A percentile compares a stretch with the other conserved stretches of the same genome.
Conservation (phyloP, 768 basidiomycete genomes). For the Trichaptum fuscoviolaceum region DNA sequence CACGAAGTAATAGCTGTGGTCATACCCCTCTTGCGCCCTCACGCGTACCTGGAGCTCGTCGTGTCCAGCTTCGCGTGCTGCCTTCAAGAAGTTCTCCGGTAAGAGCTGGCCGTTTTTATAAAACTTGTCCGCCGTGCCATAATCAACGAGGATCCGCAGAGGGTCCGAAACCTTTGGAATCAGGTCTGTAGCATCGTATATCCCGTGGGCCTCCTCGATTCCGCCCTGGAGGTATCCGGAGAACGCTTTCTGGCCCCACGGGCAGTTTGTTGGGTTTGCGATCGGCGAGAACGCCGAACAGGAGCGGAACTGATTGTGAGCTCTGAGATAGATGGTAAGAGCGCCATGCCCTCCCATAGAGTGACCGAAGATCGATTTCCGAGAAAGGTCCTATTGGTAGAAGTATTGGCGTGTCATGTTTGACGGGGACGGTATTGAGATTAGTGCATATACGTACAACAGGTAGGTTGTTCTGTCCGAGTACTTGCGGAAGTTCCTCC, state of each 20-base stretch:
- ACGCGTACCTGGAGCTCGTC: constrained; percentile 74
- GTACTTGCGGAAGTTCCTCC: constrained; percentile 74
- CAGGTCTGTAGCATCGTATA: constrained; percentile 84
- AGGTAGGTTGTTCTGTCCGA: constrained; percentile 69
- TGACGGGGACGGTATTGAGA: neutral
- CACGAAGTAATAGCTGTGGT: constrained; percentile 89
- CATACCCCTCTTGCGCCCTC: constrained; percentile 76
- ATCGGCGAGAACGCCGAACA: constrained; percentile 87
- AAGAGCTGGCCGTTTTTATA: constrained; percentile 82
- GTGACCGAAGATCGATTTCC: constrained; percentile 91
- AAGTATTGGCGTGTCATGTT: neutral
- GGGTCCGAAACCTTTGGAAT: constrained; percentile 57
- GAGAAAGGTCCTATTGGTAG: constrained; percentile 59
- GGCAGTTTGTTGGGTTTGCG: constrained; percentile 77
- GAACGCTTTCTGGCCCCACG: constrained; percentile 95
- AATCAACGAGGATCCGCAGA: constrained; percentile 82
- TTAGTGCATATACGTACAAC: constrained; percentile 48
- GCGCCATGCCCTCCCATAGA: constrained; percentile 99
- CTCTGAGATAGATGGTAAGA: constrained; percentile 80
- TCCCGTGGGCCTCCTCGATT: constrained; percentile 61
- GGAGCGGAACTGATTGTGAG: constrained; percentile 71
- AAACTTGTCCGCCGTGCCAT: constrained; percentile 79
- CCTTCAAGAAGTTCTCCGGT: constrained; percentile 83
- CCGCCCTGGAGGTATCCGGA: constrained; percentile 76
- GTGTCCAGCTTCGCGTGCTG: constrained; percentile 68